These are phyloP conservation scores for Wickerhamomyces tratensis DNA, from an alignment of 805 yeast genomes.

Conservation along the genomic window DNA sequence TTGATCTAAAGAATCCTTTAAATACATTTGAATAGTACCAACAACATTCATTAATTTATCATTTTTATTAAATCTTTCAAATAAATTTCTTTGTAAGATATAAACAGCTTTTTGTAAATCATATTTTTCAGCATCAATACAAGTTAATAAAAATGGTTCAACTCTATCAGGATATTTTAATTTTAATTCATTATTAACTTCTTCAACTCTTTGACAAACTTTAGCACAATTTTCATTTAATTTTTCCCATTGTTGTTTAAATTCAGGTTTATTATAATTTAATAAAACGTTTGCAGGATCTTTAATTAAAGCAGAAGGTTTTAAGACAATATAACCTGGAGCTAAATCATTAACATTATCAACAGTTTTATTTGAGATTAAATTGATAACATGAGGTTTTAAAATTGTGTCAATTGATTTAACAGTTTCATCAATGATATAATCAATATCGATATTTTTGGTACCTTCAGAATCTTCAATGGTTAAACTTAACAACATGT, in stretches of 20 bases:
- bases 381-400: constrained; percentile 58
- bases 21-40: constrained; percentile 91
- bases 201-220: constrained; percentile 47
- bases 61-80: constrained; percentile 55
- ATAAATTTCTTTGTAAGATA: constrained; percentile 75
- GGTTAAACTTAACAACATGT: constrained; percentile 92
- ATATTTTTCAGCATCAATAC: constrained; percentile 87
- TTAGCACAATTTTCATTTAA: constrained; percentile 58
- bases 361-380: constrained; percentile 33
- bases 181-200: constrained; percentile 41
- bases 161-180: constrained; percentile 49
- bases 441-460: constrained; percentile 44
- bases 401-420: constrained; percentile 59
- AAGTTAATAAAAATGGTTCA: constrained; percentile 66
- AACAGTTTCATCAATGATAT: constrained; percentile 54
- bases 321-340: constrained; percentile 86
- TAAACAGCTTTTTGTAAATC: constrained; percentile 89
- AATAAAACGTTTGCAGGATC: constrained; percentile 68
- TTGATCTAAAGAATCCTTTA: constrained; percentile 58
- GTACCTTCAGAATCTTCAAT: constrained; percentile 89
- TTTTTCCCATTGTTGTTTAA: constrained; percentile 39
- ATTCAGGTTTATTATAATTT: constrained; percentile 47
- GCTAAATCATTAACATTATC: constrained; percentile 58
- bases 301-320: constrained; percentile 82
- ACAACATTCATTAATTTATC: constrained; percentile 56